Base-by-base conservation (phyloP, 164 flowering plant genomes). In the Macadamia integrifolia region DNA sequence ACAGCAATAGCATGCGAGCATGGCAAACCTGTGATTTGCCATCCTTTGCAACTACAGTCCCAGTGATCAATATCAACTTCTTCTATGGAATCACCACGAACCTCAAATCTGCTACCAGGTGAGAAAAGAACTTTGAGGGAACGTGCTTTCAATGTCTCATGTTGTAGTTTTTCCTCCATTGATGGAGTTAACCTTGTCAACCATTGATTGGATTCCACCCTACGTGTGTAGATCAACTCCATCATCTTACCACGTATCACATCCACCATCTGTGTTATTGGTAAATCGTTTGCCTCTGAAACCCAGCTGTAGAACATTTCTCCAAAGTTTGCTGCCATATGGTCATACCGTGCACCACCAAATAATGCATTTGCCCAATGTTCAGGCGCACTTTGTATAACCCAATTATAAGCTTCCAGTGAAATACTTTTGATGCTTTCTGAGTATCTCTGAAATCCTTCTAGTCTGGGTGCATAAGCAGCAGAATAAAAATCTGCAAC, bases 301-400 rank as follows among this genome's bases (percentile, higher is more conserved):
- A 86, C 81, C 90, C 94, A 91, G 64, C 76, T 76, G 64, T 86
- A 82, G 70, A 91, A 86, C 58, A 40, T 65, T 28, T 85, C 85
- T 10, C 85, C 92, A 65, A 87, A 80, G 73, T 80, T 80, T 49
- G 91, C 81, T 48, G 79, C 69, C 83, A 86, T 73, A 44, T 82
- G 88, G 77, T 79, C 78, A 73, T 86, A 88, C 57, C 97, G 74
- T 58, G 84, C 79, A 50, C 97, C 97, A 60, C 69, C 69, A 60
- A 88, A 88, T 62, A 81, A 86, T 6, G 89, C 89, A 83, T 81
- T 88, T 12, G 93, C 89, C 94, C 94, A 91, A 59, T 86, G 87
- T 43, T 83, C 79, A 11, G 92, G 89, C 67, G 84, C 85, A 68
- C 84, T 87, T 44, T 77, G 77, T 11, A 79, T 42, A n/a, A 87